Evolutionary conservation across 169 alveolate genomes (phyloP).

Genomic region (Cryptosporidium meleagridis): DNA sequence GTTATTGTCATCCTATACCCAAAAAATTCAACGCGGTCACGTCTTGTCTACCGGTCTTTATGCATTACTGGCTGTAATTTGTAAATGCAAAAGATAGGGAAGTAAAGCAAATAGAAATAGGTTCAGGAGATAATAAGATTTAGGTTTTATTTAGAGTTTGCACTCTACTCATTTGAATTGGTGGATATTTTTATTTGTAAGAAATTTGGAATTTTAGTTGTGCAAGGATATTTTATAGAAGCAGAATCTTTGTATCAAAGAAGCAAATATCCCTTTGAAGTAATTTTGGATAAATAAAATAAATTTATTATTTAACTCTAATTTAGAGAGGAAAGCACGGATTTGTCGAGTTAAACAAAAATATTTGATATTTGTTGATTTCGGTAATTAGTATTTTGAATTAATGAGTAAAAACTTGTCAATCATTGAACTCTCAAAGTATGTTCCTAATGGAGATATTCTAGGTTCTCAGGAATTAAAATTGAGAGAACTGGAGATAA

Average conservation of each 20-base stretch:
- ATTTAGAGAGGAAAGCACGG: background rate
- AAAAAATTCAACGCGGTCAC: background rate
- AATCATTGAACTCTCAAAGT: conserved; percentile 27
- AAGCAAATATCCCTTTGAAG: background rate
- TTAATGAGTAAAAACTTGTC: background rate
- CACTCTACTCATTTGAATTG: background rate
- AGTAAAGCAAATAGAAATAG: background rate
- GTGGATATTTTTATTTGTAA: background rate
- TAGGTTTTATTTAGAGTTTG: background rate
- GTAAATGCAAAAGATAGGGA: background rate
- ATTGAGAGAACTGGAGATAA: conserved; percentile 6
- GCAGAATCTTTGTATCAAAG: background rate
- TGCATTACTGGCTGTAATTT: conserved; percentile 7
- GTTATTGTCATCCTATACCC: background rate
- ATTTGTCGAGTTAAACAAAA: no score
- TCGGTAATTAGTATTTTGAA: background rate
- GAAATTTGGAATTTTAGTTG: background rate
- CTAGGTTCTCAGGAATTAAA: conserved; percentile 20
- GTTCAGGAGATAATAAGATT: background rate
- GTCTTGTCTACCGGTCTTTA: conserved; percentile 24
- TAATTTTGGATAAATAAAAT: background rate
- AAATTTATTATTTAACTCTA: no score
- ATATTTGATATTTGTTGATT: background rate
- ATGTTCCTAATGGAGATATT: conserved; percentile 55
- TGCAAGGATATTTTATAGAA: background rate